Percentiles rank a stretch among this genome's conserved stretches.
Conservation (phyloP, 371 early-diverging fungal genomes). For the Mortierella sp. region DNA sequence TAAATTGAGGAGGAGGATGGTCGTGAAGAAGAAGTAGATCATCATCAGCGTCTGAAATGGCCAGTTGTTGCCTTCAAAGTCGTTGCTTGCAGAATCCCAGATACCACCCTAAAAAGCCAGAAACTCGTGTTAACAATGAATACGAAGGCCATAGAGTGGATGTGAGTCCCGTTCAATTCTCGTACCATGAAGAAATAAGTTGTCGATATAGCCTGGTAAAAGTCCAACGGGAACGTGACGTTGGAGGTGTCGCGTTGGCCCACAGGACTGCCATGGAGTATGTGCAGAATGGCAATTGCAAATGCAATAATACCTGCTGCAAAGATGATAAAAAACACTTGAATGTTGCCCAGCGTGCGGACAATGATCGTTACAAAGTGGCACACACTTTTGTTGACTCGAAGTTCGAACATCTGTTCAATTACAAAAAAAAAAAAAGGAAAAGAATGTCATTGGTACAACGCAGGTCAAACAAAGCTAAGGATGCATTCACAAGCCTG, state of each 20-base stretch:
- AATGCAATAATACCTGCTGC: constrained; percentile 9
- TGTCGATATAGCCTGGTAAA: constrained; percentile 4
- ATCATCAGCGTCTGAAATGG: constrained; percentile 27
- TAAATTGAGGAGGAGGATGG: constrained; percentile 21
- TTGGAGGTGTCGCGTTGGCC: too few species aligned
- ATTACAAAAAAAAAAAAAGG: background rate
- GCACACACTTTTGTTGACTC: constrained; percentile 16
- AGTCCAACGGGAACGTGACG: background rate
- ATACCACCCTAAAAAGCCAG: constrained; percentile 10
- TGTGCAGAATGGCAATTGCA: constrained; percentile 1
- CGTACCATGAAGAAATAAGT: constrained; percentile 23
- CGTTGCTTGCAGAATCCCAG: constrained; percentile 11
- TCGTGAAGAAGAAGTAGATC: constrained; percentile 18
- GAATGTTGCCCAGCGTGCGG: constrained; percentile 6
- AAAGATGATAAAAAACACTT: constrained; percentile 24
- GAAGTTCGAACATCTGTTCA: constrained; percentile 21
- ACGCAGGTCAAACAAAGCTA: too few species aligned
- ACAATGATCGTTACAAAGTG: constrained; percentile 16
- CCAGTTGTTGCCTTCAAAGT: background rate
- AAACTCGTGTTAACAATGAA: background rate
- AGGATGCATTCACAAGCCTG: background rate
- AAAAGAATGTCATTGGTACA: background rate
- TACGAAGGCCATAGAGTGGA: background rate
- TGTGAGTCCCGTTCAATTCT: background rate
- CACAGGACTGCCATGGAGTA: background rate